Conservation (phyloP, 1,284 basidiomycete genomes). For the Bjerkandera adusta region DNA sequence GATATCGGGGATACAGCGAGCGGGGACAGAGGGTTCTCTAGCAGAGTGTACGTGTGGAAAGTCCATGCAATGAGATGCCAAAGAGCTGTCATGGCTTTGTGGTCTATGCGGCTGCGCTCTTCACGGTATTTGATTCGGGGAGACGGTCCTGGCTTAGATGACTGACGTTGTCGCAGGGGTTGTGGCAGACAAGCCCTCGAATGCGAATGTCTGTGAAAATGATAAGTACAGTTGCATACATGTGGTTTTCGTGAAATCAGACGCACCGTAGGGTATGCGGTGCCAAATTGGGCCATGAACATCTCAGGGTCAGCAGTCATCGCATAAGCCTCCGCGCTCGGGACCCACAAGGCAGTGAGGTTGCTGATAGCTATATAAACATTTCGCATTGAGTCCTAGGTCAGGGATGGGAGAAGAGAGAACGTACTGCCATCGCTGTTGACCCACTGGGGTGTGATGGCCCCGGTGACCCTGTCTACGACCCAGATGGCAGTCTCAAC, state of each 20-base stretch:
- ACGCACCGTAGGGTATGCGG: not conserved
- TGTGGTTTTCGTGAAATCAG: not conserved
- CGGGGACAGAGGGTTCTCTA: too few species aligned
- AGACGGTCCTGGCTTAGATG: too few species aligned
- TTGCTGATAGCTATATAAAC: not conserved
- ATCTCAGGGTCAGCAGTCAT: conserved; percentile 1
- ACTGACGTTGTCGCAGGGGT: too few species aligned
- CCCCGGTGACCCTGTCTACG: conserved; percentile 7
- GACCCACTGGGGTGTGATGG: conserved; percentile 20
- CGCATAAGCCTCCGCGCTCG: conserved; percentile 2
- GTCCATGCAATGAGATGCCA: too few species aligned
- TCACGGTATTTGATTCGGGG: too few species aligned
- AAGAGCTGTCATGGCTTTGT: too few species aligned
- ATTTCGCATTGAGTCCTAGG: not conserved
- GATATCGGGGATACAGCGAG: too few species aligned
- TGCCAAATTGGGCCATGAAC: conserved; percentile 7
- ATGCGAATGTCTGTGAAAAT: not conserved
- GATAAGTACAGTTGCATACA: not conserved
- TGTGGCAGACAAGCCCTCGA: too few species aligned
- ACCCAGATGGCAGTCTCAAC: conserved; percentile 25
- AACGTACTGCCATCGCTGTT: conserved; percentile 21
- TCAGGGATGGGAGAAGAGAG: not conserved
- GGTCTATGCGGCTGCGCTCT: too few species aligned
- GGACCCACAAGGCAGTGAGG: not conserved
- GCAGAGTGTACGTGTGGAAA: too few species aligned